A percentile compares a stretch with the other conserved stretches of the same genome.
Evolutionary conservation across 2,329 filamentous ascomycete species (phyloP).

Genomic region (Aureobasidium lini): DNA sequence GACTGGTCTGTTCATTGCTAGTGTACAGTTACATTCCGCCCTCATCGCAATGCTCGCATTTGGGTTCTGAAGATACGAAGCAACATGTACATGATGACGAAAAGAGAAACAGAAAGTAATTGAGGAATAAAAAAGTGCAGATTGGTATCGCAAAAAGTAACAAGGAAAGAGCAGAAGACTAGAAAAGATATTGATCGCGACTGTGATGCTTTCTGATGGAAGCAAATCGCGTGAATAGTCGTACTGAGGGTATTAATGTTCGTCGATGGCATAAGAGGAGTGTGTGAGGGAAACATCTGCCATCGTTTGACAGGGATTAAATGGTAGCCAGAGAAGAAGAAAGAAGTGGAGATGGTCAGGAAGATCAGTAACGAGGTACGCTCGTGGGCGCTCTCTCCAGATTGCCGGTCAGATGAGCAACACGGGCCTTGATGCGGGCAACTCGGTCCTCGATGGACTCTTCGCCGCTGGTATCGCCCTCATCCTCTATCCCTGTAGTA

Average conservation of each 20-base stretch:
- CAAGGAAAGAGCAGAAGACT: neutral
- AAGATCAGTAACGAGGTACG: neutral
- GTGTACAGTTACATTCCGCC: neutral
- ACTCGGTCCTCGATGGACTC: constrained; percentile 96
- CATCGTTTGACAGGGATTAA: neutral
- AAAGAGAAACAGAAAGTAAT: neutral
- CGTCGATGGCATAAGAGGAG: neutral
- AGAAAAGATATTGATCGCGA: too few species aligned
- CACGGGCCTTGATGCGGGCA: constrained; percentile 93
- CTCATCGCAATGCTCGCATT: neutral
- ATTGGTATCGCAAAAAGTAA: neutral
- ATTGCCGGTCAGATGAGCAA: constrained; percentile 71
- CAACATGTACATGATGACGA: neutral
- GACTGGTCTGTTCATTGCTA: neutral
- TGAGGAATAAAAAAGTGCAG: neutral
- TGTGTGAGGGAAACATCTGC: neutral
- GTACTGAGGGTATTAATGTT: neutral
- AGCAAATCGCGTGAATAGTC: neutral
- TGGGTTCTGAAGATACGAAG: neutral
- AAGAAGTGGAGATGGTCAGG: neutral
- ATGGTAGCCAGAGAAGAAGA: neutral
- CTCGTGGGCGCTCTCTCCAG: neutral
- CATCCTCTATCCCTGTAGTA: constrained; percentile 58
- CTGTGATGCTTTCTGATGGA: neutral
- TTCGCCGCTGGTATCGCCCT: constrained; percentile 88